Conservation (phyloP, 2,329 filamentous ascomycete genomes). For the Arachnopeziza araneosa region DNA sequence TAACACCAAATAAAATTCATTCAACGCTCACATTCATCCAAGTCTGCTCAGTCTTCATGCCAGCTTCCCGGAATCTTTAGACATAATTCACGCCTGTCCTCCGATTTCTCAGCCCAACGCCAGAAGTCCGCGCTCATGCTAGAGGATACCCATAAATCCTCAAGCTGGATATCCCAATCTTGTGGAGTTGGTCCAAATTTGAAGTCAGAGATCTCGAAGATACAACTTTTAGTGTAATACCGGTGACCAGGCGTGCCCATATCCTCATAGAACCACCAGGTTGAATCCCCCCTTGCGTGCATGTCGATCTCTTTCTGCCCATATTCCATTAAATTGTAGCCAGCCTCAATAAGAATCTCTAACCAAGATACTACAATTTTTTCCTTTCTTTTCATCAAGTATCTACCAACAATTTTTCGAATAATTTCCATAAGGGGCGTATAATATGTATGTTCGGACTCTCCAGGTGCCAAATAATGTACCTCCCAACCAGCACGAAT, state of each 20-base stretch:
- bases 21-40: no score
- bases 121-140: background rate
- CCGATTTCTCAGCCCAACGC: background rate
- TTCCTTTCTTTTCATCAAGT: background rate
- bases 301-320: conserved; percentile 2
- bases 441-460: background rate
- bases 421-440: background rate
- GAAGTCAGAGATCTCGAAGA: background rate
- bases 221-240: background rate
- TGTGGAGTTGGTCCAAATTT: background rate
- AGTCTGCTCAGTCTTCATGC: background rate
- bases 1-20: no score
- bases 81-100: background rate
- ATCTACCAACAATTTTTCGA: background rate
- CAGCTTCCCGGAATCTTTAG: background rate
- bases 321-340: conserved; percentile 1
- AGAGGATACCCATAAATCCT: background rate
- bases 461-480: background rate
- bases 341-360: background rate
- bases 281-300: background rate
- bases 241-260: background rate
- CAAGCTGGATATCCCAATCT: background rate
- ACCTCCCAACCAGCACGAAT: background rate
- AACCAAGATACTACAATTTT: background rate
- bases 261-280: background rate